Conservation (phyloP, 768 basidiomycete genomes). For the Peribolospora baueri region DNA sequence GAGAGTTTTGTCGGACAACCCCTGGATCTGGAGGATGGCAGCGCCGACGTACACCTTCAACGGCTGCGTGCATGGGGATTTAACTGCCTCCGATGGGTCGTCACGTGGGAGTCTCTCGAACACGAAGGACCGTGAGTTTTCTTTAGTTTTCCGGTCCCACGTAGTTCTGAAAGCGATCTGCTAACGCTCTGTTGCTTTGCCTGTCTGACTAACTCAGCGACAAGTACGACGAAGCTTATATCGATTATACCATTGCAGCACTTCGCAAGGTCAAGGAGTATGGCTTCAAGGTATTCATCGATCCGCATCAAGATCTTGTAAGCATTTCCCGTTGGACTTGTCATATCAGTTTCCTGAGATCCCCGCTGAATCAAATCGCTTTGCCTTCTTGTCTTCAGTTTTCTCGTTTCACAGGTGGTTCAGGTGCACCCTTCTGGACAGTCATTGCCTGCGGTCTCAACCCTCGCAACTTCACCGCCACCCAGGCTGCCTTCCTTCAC, state of each 20-base stretch:
- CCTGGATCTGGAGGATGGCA: conserved; percentile 48
- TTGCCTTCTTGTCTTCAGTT: conserved; percentile 29
- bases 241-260: conserved; percentile 70
- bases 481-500: conserved; percentile 64
- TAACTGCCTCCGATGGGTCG: conserved; percentile 50
- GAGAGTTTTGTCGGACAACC: conserved; percentile 54
- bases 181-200: no score
- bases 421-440: conserved; percentile 87
- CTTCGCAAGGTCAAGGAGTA: conserved; percentile 76
- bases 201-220: conserved; percentile 29
- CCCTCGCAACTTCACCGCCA: conserved; percentile 58
- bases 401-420: conserved; percentile 85
- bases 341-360: no score
- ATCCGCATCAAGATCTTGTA: conserved; percentile 88
- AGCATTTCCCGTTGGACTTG: conserved; percentile 17
- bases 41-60: conserved; percentile 28
- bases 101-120: conserved; percentile 91
- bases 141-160: not conserved
- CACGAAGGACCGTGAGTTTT: conserved; percentile 74
- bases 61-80: conserved; percentile 86
- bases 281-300: conserved; percentile 77
- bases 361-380: no score
- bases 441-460: conserved; percentile 72
- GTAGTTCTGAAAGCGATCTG: not conserved
- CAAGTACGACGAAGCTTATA: conserved; percentile 68